Evolutionary conservation across 192 early-diverging fungal species (phyloP).

Genomic region (Linnemannia schmuckeri): DNA sequence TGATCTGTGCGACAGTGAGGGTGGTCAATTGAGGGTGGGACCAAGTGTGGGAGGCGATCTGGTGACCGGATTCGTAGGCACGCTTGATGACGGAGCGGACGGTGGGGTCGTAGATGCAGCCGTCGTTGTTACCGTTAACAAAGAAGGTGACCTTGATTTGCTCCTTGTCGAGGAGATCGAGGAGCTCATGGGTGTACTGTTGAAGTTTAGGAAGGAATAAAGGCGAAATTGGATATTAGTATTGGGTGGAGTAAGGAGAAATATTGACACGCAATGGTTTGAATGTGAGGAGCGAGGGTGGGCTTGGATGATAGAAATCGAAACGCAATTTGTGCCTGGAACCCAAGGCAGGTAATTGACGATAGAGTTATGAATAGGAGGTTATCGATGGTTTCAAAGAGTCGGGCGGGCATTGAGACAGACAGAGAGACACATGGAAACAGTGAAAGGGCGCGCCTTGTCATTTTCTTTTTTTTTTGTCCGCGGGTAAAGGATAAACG

Average conservation of each 20-base stretch:
- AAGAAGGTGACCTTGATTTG: conserved; percentile 79
- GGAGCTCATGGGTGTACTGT: conserved; percentile 61
- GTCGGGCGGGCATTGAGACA: background rate
- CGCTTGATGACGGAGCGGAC: conserved; percentile 61
- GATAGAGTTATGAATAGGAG: background rate
- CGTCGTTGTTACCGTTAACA: conserved; percentile 66
- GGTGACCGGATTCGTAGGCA: conserved; percentile 68
- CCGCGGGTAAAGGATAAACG: no score
- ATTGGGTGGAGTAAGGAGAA: background rate
- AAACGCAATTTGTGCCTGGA: background rate
- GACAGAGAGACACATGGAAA: background rate
- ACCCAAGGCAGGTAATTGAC: background rate
- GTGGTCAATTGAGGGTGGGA: conserved; percentile 63
- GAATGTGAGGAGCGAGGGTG: no score
- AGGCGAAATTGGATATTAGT: background rate
- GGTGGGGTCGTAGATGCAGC: conserved; percentile 58
- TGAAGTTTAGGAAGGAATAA: background rate
- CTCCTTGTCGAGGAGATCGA: conserved; percentile 64
- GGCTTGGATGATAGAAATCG: no score
- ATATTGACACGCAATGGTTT: no score
- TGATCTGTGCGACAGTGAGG: conserved; percentile 54
- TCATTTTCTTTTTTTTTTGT: no score
- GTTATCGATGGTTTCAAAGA: background rate
- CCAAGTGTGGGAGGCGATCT: conserved; percentile 75
- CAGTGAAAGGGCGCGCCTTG: background rate